Evolutionary conservation across 192 early-diverging fungal species (phyloP).

Genomic region (Endogone sp.): DNA sequence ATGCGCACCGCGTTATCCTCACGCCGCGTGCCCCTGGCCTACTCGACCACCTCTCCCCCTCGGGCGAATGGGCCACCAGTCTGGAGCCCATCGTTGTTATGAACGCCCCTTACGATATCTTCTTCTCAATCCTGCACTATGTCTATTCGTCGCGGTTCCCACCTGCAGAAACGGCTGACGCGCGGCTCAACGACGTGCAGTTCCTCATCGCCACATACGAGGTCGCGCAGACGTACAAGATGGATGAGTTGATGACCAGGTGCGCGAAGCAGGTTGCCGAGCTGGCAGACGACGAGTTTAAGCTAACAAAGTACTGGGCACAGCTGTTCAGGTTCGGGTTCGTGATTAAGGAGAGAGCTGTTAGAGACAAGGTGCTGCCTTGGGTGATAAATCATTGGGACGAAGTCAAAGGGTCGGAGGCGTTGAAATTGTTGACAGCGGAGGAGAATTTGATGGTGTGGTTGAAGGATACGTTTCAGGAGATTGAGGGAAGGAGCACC

Average conservation of each 20-base stretch:
- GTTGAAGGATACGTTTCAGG: neutral
- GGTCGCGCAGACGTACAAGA: neutral
- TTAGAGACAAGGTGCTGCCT: neutral
- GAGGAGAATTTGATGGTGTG: neutral
- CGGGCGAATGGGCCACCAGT: neutral
- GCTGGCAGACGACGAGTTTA: neutral
- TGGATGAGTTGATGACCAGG: neutral
- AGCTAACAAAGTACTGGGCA: neutral
- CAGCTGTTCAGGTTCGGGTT: neutral
- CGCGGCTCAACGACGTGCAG: neutral
- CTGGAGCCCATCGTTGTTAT: neutral
- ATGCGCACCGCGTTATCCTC: neutral
- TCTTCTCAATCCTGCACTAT: neutral
- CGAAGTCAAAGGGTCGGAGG: neutral
- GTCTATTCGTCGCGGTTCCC: neutral
- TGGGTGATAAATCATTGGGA: neutral
- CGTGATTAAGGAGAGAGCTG: neutral
- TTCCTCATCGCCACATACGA: neutral
- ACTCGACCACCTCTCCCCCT: neutral
- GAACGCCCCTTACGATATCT: neutral
- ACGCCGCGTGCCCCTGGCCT: neutral
- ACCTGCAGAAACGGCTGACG: neutral
- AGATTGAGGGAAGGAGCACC: neutral
- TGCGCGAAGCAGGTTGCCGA: neutral
- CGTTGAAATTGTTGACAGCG: neutral